A percentile compares a stretch with the other conserved stretches of the same genome.
phyloP scores from a whole-genome alignment of 345 rosid species.

The Ceriops zippeliana region DNA sequence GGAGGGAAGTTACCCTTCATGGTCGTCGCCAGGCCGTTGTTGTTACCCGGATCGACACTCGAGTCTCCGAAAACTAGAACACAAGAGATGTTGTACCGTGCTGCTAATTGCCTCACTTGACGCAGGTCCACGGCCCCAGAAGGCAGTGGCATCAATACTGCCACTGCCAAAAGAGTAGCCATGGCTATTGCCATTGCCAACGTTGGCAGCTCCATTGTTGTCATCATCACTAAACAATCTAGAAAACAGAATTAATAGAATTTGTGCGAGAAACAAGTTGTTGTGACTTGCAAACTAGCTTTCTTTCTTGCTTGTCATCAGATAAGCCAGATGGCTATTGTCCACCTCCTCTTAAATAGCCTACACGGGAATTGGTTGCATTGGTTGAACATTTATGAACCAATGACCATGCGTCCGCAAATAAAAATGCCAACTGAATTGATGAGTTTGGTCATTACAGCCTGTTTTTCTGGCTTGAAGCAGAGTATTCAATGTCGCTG shows the following conservation, averaged over 20 bases:
- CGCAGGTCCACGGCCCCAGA: slow-evolving; percentile 29
- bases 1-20: slow-evolving; percentile 63
- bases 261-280: background rate
- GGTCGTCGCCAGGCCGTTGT: slow-evolving; percentile 46
- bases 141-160: slow-evolving; percentile 12
- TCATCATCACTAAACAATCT: background rate
- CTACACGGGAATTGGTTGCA: background rate
- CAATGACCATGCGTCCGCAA: background rate
- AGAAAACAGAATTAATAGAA: no score
- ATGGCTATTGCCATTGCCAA: slow-evolving; percentile 13
- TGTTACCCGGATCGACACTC: slow-evolving; percentile 79
- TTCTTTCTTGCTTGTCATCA: no score
- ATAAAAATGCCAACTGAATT: background rate
- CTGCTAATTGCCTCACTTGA: slow-evolving; percentile 36
- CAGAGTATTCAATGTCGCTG: background rate
- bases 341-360: slow-evolving; percentile 6
- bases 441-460: no score
- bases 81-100: slow-evolving; percentile 50
- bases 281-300: background rate
- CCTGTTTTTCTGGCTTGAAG: background rate
- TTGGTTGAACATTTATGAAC: slow-evolving; percentile 14
- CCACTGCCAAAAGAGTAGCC: slow-evolving; percentile 16
- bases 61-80: slow-evolving; percentile 84
- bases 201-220: background rate
- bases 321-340: no score